These are phyloP conservation scores for Rhizophagus sp. DNA, from an alignment of 192 early-diverging fungal species.

Conservation along the genomic window DNA sequence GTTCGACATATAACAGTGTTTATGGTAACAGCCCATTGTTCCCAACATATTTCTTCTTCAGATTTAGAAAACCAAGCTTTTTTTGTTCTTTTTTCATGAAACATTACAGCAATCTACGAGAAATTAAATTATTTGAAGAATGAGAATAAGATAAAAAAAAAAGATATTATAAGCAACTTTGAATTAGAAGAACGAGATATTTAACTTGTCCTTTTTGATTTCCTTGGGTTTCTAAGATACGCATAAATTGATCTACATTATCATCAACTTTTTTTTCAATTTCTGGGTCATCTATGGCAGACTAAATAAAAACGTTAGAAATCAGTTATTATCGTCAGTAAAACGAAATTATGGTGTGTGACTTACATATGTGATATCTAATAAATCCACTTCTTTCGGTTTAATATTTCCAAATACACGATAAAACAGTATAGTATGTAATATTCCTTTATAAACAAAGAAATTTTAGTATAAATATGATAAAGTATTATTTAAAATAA, in stretches of 20 bases:
- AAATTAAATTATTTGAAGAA: neutral
- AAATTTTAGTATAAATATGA: neutral
- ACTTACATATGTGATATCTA: constrained; percentile 57
- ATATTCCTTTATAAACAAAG: constrained; percentile 37
- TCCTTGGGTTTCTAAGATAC: constrained; percentile 36
- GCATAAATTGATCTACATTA: constrained; percentile 49
- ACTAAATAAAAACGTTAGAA: constrained; percentile 34
- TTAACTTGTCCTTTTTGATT: constrained; percentile 53
- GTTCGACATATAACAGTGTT: constrained; percentile 44
- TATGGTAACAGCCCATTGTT: constrained; percentile 62
- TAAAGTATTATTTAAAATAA: no score
- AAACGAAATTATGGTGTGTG: neutral
- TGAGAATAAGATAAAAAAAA: neutral
- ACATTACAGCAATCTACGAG: constrained; percentile 57
- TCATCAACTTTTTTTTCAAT: constrained; percentile 53
- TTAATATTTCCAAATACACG: constrained; percentile 54
- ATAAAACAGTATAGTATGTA: constrained; percentile 66
- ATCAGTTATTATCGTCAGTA: neutral
- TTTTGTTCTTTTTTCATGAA: constrained; percentile 61
- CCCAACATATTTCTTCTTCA: constrained; percentile 61
- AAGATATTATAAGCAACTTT: neutral
- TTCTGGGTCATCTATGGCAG: constrained; percentile 56
- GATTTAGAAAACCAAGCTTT: constrained; percentile 61
- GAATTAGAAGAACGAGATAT: neutral
- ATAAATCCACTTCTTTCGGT: constrained; percentile 53